phyloP scores from a whole-genome alignment of 805 yeast genomes.

The Candida corydali region DNA sequence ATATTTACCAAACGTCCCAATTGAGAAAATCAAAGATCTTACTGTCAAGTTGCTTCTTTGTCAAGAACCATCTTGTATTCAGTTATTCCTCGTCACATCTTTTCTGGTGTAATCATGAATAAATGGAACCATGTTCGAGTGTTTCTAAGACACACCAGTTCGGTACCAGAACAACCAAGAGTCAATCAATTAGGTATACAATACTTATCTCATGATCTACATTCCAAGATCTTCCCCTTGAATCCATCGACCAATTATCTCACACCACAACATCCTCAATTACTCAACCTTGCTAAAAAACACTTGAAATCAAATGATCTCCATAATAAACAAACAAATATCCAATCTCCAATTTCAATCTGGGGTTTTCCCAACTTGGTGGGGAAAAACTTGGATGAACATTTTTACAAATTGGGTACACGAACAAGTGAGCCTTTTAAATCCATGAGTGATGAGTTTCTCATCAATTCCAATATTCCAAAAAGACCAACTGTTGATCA shows the following conservation, averaged over 20 bases:
- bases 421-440: conserved; percentile 58
- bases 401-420: conserved; percentile 69
- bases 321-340: conserved; percentile 69
- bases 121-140: too few relatives aligned
- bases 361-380: conserved; percentile 66
- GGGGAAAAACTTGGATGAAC: conserved; percentile 79
- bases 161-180: conserved; percentile 42
- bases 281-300: conserved; percentile 50
- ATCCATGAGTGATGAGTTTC: conserved; percentile 36
- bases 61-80: too few relatives aligned
- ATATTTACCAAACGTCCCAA: too few relatives aligned
- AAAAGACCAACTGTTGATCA: conserved; percentile 37
- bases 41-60: too few relatives aligned
- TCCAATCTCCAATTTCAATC: conserved; percentile 52
- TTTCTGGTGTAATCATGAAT: too few relatives aligned
- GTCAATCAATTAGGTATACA: conserved; percentile 80
- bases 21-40: too few relatives aligned
- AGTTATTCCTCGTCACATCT: too few relatives aligned
- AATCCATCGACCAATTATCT: conserved; percentile 21
- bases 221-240: conserved; percentile 56
- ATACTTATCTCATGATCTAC: conserved; percentile 58
- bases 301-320: conserved; percentile 61
- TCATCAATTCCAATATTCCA: conserved; percentile 19
- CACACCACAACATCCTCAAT: conserved; percentile 26
- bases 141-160: neutral